These are phyloP conservation scores for Phytophthora citricola DNA, from an alignment of 352 stramenopile species.

Conservation along the genomic window DNA sequence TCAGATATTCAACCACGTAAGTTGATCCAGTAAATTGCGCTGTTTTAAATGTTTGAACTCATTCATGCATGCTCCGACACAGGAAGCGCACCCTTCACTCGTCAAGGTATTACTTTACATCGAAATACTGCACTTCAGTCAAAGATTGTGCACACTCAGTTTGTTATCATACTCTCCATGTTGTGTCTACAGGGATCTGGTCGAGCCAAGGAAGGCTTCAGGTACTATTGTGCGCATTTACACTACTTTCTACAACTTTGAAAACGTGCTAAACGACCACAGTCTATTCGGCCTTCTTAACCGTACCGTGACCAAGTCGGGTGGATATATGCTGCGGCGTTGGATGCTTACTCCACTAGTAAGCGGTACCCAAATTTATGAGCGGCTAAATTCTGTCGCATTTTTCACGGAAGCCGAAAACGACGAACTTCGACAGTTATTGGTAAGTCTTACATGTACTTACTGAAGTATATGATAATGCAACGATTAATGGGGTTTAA, in stretches of 20 bases:
- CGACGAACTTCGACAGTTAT: constrained; percentile 60
- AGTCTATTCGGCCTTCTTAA: constrained; percentile 87
- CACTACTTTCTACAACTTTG: background rate
- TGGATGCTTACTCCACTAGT: constrained; percentile 87
- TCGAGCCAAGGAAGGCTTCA: constrained; percentile 88
- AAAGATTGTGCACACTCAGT: too few species aligned
- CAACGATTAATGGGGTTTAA: constrained; percentile 8
- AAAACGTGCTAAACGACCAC: constrained; percentile 8
- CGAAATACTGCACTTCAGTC: background rate
- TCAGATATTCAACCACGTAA: constrained; percentile 86
- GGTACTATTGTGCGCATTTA: constrained; percentile 34
- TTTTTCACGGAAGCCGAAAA: constrained; percentile 64
- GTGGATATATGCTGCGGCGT: constrained; percentile 59
- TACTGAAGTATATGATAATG: background rate
- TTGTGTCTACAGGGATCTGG: constrained; percentile 50
- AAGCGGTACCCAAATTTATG: constrained; percentile 47
- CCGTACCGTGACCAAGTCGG: constrained; percentile 76
- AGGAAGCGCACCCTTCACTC: constrained; percentile 84
- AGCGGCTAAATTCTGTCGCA: constrained; percentile 60
- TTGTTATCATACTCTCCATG: background rate
- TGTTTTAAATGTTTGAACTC: constrained; percentile 3
- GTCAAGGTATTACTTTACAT: constrained; percentile 57
- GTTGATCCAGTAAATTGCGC: constrained; percentile 1
- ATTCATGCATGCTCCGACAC: constrained; percentile 7
- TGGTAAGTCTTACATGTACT: constrained; percentile 42